phyloP scores from a whole-genome alignment of 805 yeast species.

The Cyberlindnera petersonii region DNA sequence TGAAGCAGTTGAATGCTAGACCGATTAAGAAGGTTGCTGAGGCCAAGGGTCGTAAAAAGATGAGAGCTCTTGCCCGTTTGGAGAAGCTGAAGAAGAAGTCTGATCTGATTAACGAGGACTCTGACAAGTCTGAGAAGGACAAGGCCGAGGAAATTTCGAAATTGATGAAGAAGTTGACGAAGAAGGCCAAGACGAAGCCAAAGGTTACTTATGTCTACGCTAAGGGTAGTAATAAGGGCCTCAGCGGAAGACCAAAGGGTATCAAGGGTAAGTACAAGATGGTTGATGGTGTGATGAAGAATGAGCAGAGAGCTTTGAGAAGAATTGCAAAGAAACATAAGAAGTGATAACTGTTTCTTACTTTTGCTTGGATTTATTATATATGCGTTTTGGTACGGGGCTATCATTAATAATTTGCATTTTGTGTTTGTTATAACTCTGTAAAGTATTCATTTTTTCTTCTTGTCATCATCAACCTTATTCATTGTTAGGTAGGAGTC shows the following conservation, averaged over 20 bases:
- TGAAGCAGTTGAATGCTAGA: constrained; percentile 85
- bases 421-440: not conserved
- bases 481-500: constrained; percentile 1
- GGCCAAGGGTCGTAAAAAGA: constrained; percentile 93
- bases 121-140: constrained; percentile 83
- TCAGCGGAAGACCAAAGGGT: constrained; percentile 95
- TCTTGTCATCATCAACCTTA: not conserved
- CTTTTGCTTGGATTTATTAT: not conserved
- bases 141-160: constrained; percentile 90
- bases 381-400: not conserved
- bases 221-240: constrained; percentile 75
- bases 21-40: constrained; percentile 98
- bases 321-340: constrained; percentile 86
- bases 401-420: not conserved
- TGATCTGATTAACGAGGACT: constrained; percentile 84
- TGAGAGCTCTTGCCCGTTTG: constrained; percentile 82
- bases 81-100: constrained; percentile 91
- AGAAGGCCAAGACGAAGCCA: constrained; percentile 68
- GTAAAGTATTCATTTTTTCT: constrained; percentile 6
- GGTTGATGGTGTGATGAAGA: constrained; percentile 98
- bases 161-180: constrained; percentile 75
- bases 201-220: constrained; percentile 89
- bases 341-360: constrained; percentile 34
- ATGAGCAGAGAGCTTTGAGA: constrained; percentile 89
- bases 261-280: constrained; percentile 96